These are phyloP conservation scores for Sphaerulina musiva DNA, from an alignment of 2,329 filamentous ascomycete genomes.

Conservation along the genomic window DNA sequence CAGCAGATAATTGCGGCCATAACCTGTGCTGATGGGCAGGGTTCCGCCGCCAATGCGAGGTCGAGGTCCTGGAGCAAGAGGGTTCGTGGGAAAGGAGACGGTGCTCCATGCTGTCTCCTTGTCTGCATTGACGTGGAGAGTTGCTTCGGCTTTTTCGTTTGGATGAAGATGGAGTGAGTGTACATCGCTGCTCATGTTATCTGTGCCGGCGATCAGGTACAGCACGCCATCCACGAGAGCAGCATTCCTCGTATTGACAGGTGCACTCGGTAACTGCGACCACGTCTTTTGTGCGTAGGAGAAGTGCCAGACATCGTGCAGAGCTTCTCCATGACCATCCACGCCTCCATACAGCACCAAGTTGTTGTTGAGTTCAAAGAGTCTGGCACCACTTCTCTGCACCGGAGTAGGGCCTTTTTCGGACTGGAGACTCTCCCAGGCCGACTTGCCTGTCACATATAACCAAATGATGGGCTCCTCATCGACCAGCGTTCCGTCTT, in stretches of 20 bases:
- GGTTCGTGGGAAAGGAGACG: constrained; percentile 39
- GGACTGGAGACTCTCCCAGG: constrained; percentile 27
- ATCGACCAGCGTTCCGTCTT: constrained; percentile 31
- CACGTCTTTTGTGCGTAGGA: constrained; percentile 24
- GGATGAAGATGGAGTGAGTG: constrained; percentile 20
- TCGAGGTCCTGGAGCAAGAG: constrained; percentile 38
- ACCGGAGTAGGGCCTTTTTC: constrained; percentile 24
- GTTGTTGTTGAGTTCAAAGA: constrained; percentile 29
- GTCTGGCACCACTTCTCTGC: constrained; percentile 23
- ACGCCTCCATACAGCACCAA: constrained; percentile 29
- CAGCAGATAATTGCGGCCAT: constrained; percentile 41
- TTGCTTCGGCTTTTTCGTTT: constrained; percentile 6
- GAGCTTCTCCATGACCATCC: constrained; percentile 18
- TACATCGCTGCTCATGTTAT: constrained; percentile 30
- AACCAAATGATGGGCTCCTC: constrained; percentile 38
- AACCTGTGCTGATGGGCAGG: constrained; percentile 39
- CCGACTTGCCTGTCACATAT: constrained; percentile 32
- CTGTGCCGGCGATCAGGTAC: constrained; percentile 36
- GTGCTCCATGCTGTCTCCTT: constrained; percentile 36
- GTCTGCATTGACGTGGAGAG: constrained; percentile 12
- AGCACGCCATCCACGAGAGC: constrained; percentile 35
- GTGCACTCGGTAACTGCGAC: constrained; percentile 28
- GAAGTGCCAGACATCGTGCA: constrained; percentile 32
- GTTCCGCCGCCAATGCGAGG: constrained; percentile 37
- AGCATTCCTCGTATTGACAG: constrained; percentile 32